Evolutionary conservation across 2,329 filamentous ascomycete genomes (phyloP).

Genomic region (Fusarium scirpi): DNA sequence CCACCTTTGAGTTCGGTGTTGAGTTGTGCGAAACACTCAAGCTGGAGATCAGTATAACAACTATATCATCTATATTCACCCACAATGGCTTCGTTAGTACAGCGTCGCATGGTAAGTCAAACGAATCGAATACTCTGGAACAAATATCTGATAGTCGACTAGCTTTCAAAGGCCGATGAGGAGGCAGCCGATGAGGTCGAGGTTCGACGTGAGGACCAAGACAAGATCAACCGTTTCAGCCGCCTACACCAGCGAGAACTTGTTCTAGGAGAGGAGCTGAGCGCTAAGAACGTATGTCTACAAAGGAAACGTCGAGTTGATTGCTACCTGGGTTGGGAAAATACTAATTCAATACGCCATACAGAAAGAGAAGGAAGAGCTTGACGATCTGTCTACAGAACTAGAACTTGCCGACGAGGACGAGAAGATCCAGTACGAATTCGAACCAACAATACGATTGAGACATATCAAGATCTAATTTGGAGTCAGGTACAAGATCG

Average conservation of each 20-base stretch:
- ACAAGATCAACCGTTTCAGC: conserved; percentile 99
- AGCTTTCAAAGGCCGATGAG: conserved; percentile 97
- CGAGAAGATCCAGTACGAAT: conserved; percentile 85
- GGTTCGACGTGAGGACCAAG: conserved; percentile 95
- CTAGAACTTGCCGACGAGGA: conserved; percentile 96
- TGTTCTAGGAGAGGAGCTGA: conserved; percentile 81
- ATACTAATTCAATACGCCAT: conserved; percentile 38
- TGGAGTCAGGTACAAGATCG: conserved; percentile 85
- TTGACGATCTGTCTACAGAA: conserved; percentile 91
- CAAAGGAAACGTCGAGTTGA: too few species aligned
- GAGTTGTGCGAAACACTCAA: conserved; percentile 33
- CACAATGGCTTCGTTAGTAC: conserved; percentile 62
- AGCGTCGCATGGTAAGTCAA: conserved; percentile 69
- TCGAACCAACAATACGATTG: neutral
- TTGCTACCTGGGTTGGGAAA: neutral
- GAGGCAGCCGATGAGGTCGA: conserved; percentile 85
- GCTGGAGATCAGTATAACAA: conserved; percentile 30
- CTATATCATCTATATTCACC: conserved; percentile 27
- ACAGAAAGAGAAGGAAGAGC: conserved; percentile 98
- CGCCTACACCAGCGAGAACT: conserved; percentile 89
- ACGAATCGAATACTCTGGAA: fast-evolving
- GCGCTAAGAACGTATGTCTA: conserved; percentile 78
- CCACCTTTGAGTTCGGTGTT: conserved; percentile 41
- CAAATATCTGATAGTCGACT: conserved; percentile 32
- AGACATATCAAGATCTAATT: conserved; percentile 16